Evolutionary conservation across 1,284 basidiomycete species (phyloP).

Genomic region (Takashimella tepidaria): DNA sequence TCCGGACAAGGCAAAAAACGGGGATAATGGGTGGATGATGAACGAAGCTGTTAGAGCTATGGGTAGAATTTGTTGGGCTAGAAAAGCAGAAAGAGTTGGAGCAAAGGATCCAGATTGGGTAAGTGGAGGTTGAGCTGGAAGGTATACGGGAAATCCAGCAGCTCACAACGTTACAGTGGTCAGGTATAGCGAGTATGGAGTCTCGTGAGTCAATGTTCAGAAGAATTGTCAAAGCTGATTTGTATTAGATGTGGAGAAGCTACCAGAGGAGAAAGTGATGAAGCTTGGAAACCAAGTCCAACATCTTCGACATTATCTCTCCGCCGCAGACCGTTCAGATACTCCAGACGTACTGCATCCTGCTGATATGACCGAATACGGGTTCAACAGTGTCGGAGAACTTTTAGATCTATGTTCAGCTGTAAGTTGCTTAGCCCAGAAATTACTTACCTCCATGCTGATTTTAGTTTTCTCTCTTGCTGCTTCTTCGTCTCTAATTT

Average conservation of each 20-base stretch:
- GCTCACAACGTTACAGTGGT: conserved; percentile 55
- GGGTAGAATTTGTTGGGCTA: conserved; percentile 67
- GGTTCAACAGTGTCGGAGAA: conserved; percentile 31
- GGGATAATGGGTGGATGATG: conserved; percentile 51
- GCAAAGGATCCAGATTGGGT: conserved; percentile 58
- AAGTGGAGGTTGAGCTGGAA: conserved; percentile 36
- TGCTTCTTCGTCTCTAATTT: background rate
- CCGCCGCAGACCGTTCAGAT: conserved; percentile 11
- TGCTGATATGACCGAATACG: conserved; percentile 36
- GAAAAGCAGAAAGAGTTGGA: conserved; percentile 53
- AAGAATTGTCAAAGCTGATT: background rate
- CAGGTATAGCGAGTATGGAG: conserved; percentile 64
- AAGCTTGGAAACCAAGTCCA: conserved; percentile 34
- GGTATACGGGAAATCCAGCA: background rate
- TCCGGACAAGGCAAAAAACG: conserved; percentile 10
- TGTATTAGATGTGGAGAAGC: conserved; percentile 12
- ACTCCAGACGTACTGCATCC: conserved; percentile 17
- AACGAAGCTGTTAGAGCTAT: conserved; percentile 66
- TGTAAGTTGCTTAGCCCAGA: conserved; percentile 32
- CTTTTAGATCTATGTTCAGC: conserved; percentile 39
- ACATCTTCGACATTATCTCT: conserved; percentile 40
- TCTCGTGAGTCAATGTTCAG: conserved; percentile 56
- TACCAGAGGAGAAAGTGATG: conserved; percentile 20
- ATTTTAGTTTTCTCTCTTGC: background rate
- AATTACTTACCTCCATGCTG: too few species aligned